These are phyloP conservation scores for Acrodontium crateriforme DNA, from an alignment of 2,329 filamentous ascomycete species.

Conservation along the genomic window DNA sequence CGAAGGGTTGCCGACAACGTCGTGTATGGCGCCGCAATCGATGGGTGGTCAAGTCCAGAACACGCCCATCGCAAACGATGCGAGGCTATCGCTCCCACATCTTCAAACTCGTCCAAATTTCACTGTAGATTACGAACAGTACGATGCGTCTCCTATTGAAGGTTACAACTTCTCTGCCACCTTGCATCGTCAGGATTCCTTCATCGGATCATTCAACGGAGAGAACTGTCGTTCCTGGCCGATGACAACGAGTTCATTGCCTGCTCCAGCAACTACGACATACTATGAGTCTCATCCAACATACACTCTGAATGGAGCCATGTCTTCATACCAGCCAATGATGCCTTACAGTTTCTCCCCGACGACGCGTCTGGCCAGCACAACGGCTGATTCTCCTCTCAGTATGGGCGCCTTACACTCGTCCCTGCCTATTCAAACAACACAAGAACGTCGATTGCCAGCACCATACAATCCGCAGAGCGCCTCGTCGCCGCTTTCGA, in stretches of 20 bases:
- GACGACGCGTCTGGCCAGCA: constrained; percentile 13
- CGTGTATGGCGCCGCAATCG: not conserved
- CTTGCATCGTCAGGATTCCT: constrained; percentile 13
- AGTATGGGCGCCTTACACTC: constrained; percentile 22
- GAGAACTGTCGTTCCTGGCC: constrained; percentile 17
- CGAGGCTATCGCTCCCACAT: constrained; percentile 15
- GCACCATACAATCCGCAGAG: constrained; percentile 14
- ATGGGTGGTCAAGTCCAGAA: constrained; percentile 4
- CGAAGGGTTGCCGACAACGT: not conserved
- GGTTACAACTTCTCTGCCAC: constrained; percentile 15
- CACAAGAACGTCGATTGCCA: constrained; percentile 19
- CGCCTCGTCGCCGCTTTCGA: constrained; percentile 6
- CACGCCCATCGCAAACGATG: too few relatives aligned
- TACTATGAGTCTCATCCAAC: constrained; percentile 11
- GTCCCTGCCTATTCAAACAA: constrained; percentile 19
- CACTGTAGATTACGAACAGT: constrained; percentile 15
- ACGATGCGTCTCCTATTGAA: constrained; percentile 16
- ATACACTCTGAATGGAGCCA: constrained; percentile 11
- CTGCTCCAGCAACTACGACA: constrained; percentile 11
- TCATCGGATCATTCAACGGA: constrained; percentile 12
- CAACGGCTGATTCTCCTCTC: constrained; percentile 15
- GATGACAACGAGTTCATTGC: constrained; percentile 11
- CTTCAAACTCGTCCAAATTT: constrained; percentile 15
- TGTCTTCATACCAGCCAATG: too few relatives aligned
- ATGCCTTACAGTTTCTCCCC: too few relatives aligned